Evolutionary conservation across 2,329 filamentous ascomycete species (phyloP).

Genomic region (Didymella pinodella): DNA sequence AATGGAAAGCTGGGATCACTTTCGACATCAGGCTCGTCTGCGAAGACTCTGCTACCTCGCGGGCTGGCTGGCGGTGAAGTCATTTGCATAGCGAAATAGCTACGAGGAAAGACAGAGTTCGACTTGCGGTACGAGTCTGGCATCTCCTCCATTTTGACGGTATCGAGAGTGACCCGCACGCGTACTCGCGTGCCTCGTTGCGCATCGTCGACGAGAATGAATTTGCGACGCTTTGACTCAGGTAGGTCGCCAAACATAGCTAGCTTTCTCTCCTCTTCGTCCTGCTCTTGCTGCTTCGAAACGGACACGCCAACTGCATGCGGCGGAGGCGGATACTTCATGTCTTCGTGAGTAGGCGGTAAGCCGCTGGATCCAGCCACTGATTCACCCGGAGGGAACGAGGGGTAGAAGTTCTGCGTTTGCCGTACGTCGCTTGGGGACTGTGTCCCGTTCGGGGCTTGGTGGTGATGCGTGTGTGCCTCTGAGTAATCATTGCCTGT

Average conservation of each 20-base stretch:
- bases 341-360: slow-evolving; percentile 68
- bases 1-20: slow-evolving; percentile 56
- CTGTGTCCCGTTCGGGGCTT: slow-evolving; percentile 61
- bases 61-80: slow-evolving; percentile 81
- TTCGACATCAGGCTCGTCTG: slow-evolving; percentile 61
- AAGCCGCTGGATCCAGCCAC: slow-evolving; percentile 65
- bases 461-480: slow-evolving; percentile 72
- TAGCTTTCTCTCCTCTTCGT: slow-evolving; percentile 66
- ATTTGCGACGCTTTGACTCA: slow-evolving; percentile 91
- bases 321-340: slow-evolving; percentile 55
- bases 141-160: slow-evolving; percentile 93
- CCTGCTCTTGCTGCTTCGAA: slow-evolving; percentile 59
- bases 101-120: slow-evolving; percentile 88
- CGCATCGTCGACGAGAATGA: slow-evolving; percentile 92
- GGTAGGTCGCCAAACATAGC: slow-evolving; percentile 88
- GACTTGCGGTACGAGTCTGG: slow-evolving; percentile 92
- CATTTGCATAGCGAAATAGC: slow-evolving; percentile 94
- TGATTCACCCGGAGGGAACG: slow-evolving; percentile 67
- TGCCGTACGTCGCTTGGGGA: slow-evolving; percentile 74
- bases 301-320: slow-evolving; percentile 54
- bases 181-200: slow-evolving; percentile 78
- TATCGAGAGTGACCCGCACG: slow-evolving; percentile 91
- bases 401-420: slow-evolving; percentile 77
- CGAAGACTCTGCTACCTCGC: slow-evolving; percentile 77
- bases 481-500: slow-evolving; percentile 66